phyloP scores from a whole-genome alignment of 2,329 filamentous ascomycete genomes.

The Neospermospora avenae region DNA sequence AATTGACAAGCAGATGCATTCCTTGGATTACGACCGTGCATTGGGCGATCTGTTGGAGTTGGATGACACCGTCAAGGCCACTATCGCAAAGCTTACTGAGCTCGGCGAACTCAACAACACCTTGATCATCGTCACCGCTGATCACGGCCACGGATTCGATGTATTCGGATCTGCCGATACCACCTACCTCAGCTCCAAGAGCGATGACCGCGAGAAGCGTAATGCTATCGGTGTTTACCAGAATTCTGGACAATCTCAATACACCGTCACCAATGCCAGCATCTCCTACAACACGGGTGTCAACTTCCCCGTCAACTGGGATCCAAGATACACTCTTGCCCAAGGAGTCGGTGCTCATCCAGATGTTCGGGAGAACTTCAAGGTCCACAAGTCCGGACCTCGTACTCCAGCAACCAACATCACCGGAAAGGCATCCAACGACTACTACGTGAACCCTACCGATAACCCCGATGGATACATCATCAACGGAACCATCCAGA shows the following conservation, averaged over 20 bases:
- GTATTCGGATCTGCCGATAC: constrained; percentile 82
- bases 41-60: constrained; percentile 82
- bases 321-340: constrained; percentile 77
- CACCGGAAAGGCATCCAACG: constrained; percentile 46
- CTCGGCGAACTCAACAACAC: constrained; percentile 70
- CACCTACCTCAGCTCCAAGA: constrained; percentile 65
- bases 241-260: constrained; percentile 72
- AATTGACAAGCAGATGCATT: constrained; percentile 89
- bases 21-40: constrained; percentile 79
- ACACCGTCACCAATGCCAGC: constrained; percentile 55
- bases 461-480: constrained; percentile 66
- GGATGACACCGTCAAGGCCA: constrained; percentile 77
- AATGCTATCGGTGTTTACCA: constrained; percentile 71
- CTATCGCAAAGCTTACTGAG: constrained; percentile 64
- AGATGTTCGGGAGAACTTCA: constrained; percentile 74
- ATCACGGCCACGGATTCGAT: constrained; percentile 87
- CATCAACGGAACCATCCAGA: constrained; percentile 71
- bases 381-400: constrained; percentile 63
- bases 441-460: constrained; percentile 66
- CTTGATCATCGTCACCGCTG: constrained; percentile 76
- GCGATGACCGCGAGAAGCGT: constrained; percentile 68
- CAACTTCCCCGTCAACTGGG: constrained; percentile 81
- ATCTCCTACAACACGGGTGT: constrained; percentile 68
- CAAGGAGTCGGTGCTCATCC: constrained; percentile 69
- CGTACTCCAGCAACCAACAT: constrained; percentile 57